Percentiles rank a stretch among this genome's conserved stretches.
Evolutionary conservation across 768 basidiomycete genomes (phyloP).

Genomic region (Clitopilus passeckerianus): DNA sequence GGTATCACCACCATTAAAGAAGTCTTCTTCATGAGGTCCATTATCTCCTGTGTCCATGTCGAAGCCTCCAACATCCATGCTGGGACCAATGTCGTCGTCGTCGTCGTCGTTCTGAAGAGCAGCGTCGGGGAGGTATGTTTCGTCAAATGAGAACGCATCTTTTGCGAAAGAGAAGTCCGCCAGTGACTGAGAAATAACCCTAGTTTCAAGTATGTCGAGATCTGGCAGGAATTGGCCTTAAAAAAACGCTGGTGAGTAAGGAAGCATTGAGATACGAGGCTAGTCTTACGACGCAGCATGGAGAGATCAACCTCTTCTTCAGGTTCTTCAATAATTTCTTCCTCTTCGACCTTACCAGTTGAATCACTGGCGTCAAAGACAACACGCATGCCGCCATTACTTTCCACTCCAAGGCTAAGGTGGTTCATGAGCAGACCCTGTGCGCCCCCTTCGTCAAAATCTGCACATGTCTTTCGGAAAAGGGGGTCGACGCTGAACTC

Average conservation of each 20-base stretch:
- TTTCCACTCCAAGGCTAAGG: slow-evolving; percentile 69
- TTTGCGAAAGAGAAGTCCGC: slow-evolving; percentile 79
- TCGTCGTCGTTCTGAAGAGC: slow-evolving; percentile 38
- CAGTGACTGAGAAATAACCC: slow-evolving; percentile 78
- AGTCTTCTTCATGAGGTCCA: slow-evolving; percentile 48
- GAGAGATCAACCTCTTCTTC: slow-evolving; percentile 64
- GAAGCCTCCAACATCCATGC: slow-evolving; percentile 26
- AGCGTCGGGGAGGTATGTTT: slow-evolving; percentile 56
- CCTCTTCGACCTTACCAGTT: slow-evolving; percentile 73
- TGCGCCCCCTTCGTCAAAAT: slow-evolving; percentile 98
- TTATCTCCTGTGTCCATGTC: slow-evolving; percentile 38
- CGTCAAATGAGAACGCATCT: slow-evolving; percentile 57
- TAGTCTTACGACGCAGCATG: slow-evolving; percentile 50
- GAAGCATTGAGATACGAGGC: neutral
- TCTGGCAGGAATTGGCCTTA: slow-evolving; percentile 73
- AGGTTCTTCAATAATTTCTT: slow-evolving; percentile 69
- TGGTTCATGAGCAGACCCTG: slow-evolving; percentile 97
- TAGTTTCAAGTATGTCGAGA: slow-evolving; percentile 54
- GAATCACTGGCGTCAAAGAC: slow-evolving; percentile 97
- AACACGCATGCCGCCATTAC: slow-evolving; percentile 79
- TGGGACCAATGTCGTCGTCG: slow-evolving; percentile 33
- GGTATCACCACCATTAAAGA: slow-evolving; percentile 55
- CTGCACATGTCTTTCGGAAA: slow-evolving; percentile 96
- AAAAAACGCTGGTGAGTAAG: slow-evolving; percentile 5
- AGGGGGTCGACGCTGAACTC: slow-evolving; percentile 96